These are phyloP conservation scores for Sporisorium graminicola DNA, from an alignment of 1,284 basidiomycete genomes.

Conservation along the genomic window DNA sequence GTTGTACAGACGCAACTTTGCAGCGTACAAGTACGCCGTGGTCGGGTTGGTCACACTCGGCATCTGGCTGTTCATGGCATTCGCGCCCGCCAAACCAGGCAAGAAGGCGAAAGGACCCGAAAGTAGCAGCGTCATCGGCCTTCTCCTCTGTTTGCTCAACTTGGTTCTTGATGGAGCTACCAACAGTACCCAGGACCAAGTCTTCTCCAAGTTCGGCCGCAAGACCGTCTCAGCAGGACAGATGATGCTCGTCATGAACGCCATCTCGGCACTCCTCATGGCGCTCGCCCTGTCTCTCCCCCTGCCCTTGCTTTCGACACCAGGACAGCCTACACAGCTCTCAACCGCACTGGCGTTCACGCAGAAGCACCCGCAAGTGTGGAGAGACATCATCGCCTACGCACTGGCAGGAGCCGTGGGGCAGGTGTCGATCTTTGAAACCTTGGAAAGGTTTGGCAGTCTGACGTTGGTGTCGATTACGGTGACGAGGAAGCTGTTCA, in stretches of 20 bases:
- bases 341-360: slow-evolving; percentile 75
- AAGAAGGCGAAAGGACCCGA: slow-evolving; percentile 63
- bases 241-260: slow-evolving; percentile 99
- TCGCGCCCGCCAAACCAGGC: slow-evolving; percentile 70
- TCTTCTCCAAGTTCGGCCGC: slow-evolving; percentile 79
- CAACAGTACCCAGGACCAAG: slow-evolving; percentile 98
- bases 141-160: slow-evolving; percentile 84
- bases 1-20: slow-evolving; percentile 69
- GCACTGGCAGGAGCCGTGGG: slow-evolving; percentile 91
- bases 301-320: slow-evolving; percentile 71
- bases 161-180: slow-evolving; percentile 90
- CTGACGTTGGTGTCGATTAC: slow-evolving; percentile 76
- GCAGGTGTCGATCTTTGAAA: slow-evolving; percentile 98
- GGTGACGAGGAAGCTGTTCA: slow-evolving; percentile 93
- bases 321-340: slow-evolving; percentile 43
- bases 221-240: slow-evolving; percentile 84
- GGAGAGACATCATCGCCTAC: slow-evolving; percentile 84
- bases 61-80: slow-evolving; percentile 95
- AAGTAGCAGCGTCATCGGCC: slow-evolving; percentile 59
- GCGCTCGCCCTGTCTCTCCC: slow-evolving; percentile 73
- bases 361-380: slow-evolving; percentile 80
- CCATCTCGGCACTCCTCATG: slow-evolving; percentile 73
- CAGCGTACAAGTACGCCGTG: slow-evolving; percentile 68
- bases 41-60: slow-evolving; percentile 81
- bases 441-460: slow-evolving; percentile 93